phyloP scores from a whole-genome alignment of 1,284 basidiomycete genomes.

The Pulveroboletus sp. region DNA sequence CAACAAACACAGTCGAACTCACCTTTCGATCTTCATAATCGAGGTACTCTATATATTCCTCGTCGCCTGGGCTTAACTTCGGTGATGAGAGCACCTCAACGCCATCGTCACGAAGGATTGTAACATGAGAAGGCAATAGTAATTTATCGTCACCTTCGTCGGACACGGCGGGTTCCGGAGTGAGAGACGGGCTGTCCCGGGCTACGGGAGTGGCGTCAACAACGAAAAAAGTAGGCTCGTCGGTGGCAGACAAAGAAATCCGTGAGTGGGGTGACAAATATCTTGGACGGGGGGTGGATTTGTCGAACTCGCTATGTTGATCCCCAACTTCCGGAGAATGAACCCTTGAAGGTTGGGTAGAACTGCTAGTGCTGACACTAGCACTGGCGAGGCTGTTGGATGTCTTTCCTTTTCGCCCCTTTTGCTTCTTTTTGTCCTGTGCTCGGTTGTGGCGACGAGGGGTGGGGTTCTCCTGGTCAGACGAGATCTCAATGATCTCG shows the following conservation, averaged over 20 bases:
- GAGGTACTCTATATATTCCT: conserved; percentile 67
- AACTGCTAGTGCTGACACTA: conserved; percentile 4
- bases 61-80: conserved; percentile 43
- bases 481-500: conserved; percentile 31
- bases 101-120: conserved; percentile 38
- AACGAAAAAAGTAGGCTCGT: conserved; percentile 43
- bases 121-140: conserved; percentile 64
- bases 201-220: conserved; percentile 42
- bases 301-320: neutral
- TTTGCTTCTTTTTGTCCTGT: conserved; percentile 18
- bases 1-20: conserved; percentile 12
- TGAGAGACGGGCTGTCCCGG: conserved; percentile 1
- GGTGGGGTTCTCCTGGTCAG: conserved; percentile 16
- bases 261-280: conserved; percentile 3
- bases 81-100: conserved; percentile 44
- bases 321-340: conserved; percentile 16
- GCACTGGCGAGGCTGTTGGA: conserved; percentile 11
- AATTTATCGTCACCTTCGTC: conserved; percentile 32
- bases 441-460: neutral
- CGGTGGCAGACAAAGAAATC: neutral
- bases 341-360: conserved; percentile 16
- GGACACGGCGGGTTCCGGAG: conserved; percentile 4
- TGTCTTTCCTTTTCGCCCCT: conserved; percentile 17
- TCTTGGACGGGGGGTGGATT: neutral
- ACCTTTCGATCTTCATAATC: conserved; percentile 68